These are phyloP conservation scores for Pseudohalonectria lignicola DNA, from an alignment of 2,329 filamentous ascomycete genomes.

Conservation along the genomic window DNA sequence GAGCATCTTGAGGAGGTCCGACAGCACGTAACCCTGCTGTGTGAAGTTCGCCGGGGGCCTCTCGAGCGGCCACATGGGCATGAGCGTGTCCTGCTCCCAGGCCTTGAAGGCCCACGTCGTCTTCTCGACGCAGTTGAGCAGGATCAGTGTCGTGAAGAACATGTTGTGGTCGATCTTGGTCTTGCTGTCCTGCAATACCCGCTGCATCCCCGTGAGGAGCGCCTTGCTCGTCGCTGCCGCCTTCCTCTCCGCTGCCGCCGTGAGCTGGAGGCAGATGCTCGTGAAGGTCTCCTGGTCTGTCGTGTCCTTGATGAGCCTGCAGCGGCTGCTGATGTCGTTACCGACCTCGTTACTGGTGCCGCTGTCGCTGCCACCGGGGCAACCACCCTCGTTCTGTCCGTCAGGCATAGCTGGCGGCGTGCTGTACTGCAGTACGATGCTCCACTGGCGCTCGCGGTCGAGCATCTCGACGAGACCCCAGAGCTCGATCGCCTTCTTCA, in stretches of 20 bases:
- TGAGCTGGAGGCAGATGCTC: slow-evolving; percentile 53
- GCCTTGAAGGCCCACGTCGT: slow-evolving; percentile 59
- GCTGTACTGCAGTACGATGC: slow-evolving; percentile 31
- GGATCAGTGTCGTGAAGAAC: slow-evolving; percentile 50
- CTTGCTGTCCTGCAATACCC: slow-evolving; percentile 49
- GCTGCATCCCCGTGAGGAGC: slow-evolving; percentile 49
- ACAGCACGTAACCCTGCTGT: slow-evolving; percentile 47
- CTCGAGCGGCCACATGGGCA: slow-evolving; percentile 50
- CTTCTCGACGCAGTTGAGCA: slow-evolving; percentile 57
- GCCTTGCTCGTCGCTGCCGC: slow-evolving; percentile 47
- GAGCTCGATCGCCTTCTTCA: slow-evolving; percentile 48
- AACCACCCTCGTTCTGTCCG: slow-evolving; percentile 13
- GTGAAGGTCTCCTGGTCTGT: slow-evolving; percentile 46
- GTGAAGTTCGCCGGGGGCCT: slow-evolving; percentile 44
- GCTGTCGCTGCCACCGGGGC: neutral
- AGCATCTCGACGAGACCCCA: slow-evolving; percentile 57
- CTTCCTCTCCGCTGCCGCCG: slow-evolving; percentile 53
- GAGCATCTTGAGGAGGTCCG: slow-evolving; percentile 49
- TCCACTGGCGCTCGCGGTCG: slow-evolving; percentile 53
- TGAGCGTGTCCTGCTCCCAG: slow-evolving; percentile 52
- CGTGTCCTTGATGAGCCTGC: slow-evolving; percentile 36
- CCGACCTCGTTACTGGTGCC: no score
- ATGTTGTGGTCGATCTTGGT: slow-evolving; percentile 48
- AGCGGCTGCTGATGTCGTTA: no score
- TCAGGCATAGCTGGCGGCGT: no score